phyloP scores from a whole-genome alignment of 1,139 yeast genomes.

The Saccharomyces hybrid region DNA sequence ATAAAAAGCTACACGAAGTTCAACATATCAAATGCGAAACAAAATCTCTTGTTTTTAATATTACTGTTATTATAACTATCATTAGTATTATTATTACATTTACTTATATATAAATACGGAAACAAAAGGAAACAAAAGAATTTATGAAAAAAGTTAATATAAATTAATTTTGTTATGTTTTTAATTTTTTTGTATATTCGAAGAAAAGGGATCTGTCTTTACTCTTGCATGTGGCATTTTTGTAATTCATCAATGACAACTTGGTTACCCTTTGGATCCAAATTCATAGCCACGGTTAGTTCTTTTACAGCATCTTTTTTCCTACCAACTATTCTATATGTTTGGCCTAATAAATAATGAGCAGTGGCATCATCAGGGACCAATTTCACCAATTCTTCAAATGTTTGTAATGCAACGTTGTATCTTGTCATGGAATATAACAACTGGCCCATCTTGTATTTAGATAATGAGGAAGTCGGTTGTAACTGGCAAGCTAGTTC shows the following conservation, averaged over 20 bases:
- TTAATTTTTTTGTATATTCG: no score
- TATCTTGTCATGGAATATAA: slow-evolving; percentile 65
- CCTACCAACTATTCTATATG: slow-evolving; percentile 69
- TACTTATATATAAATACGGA: neutral
- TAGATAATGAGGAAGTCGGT: slow-evolving; percentile 78
- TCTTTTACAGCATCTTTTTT: slow-evolving; percentile 75
- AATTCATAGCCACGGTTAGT: slow-evolving; percentile 79
- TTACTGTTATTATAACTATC: neutral
- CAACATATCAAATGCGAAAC: no score
- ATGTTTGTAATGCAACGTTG: slow-evolving; percentile 62
- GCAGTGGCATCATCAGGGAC: slow-evolving; percentile 96
- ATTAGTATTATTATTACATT: neutral
- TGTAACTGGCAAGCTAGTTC: slow-evolving; percentile 77
- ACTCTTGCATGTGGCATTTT: slow-evolving; percentile 30
- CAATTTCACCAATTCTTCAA: slow-evolving; percentile 59
- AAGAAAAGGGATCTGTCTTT: neutral
- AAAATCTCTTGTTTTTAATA: no score
- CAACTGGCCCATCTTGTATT: slow-evolving; percentile 83
- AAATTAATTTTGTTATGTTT: neutral
- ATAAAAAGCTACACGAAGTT: no score
- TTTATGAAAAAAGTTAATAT: neutral
- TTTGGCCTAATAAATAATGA: slow-evolving; percentile 79
- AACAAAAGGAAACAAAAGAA: neutral
- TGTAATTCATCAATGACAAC: slow-evolving; percentile 81
- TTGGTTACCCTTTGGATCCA: slow-evolving; percentile 91